These are phyloP conservation scores for Brassica hybrid DNA, from an alignment of 441 rosid genomes.

Conservation along the genomic window DNA sequence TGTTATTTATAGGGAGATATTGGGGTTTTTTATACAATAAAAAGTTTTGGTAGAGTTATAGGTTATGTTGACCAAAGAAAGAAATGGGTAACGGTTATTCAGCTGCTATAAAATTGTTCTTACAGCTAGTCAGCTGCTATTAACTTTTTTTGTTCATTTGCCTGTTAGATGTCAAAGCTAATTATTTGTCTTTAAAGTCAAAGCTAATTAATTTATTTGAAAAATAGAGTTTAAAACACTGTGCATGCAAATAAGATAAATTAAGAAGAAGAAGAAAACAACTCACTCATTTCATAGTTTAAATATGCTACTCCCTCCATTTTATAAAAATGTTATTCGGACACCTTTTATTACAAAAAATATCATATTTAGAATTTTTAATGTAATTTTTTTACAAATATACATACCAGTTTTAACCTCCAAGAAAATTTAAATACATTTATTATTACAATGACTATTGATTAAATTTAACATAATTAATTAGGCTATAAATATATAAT, in stretches of 20 bases:
- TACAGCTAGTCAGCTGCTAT: neutral
- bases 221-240: neutral
- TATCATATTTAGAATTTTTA: neutral
- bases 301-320: neutral
- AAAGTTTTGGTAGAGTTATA: neutral
- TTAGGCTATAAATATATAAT: neutral
- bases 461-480: no score
- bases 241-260: neutral
- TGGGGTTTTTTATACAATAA: neutral
- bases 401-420: neutral
- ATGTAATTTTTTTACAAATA: no score
- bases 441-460: neutral
- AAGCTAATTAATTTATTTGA: neutral
- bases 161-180: neutral
- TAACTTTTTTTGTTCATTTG: neutral
- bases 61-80: neutral
- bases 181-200: neutral
- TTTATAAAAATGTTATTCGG: neutral
- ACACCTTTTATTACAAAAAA: neutral
- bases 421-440: neutral
- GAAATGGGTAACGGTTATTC: neutral
- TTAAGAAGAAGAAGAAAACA: neutral
- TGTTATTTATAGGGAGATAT: neutral
- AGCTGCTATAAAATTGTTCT: neutral
- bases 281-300: neutral